Base-by-base conservation (phyloP, 2,329 filamentous ascomycete species). In the Didymella pomorum region DNA sequence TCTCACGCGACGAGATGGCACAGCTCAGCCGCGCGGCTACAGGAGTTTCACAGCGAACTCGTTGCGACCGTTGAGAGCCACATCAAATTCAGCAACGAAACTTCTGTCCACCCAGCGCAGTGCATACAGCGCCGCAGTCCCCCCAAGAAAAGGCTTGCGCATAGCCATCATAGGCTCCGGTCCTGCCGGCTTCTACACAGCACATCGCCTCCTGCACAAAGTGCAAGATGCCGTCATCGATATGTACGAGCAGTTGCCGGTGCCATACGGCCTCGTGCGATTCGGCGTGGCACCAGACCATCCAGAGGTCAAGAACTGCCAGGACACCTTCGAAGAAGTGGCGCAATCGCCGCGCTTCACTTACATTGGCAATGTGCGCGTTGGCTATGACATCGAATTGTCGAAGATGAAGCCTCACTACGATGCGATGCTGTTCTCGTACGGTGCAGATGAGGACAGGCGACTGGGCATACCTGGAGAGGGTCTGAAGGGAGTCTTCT, bases 231-330 rank as follows among this genome's bases (percentile, higher is more conserved):
- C 89, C 0, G 84, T 86, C 49, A 85, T 99, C 21, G 94, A 98
- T 78, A 98, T 99, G 94, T 99, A 96, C 73, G 95, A 99, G 79
- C 87, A 92, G 26, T 80, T 98, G 37, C 95, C 95, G 0, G 93
- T 96, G 4, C 95, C 95, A 0, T 99, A 92, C 73, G 95, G 95
- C 1, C 84, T 99, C 54, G 93, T 96, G 48, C 85, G 95, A 54
- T 97, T 95, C 72, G 95, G 95, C 9, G 95, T 99, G 58, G 96
- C 95, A n/a, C 95, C 95, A 5, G 95, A 99, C 75, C 95, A 99
- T 78, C 94, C 95, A 0, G 94, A 99, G 80, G 95, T 99, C 66
- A 99, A 99, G 92, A 98, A 97, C 74, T 98, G 94, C 75, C 89
- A 96, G 80, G 92, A 95, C 14, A 97, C 92, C 69, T 97, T 99